Evolutionary conservation across 2,329 filamentous ascomycete genomes (phyloP).

Genomic region (Pestalotiopsis sp.): DNA sequence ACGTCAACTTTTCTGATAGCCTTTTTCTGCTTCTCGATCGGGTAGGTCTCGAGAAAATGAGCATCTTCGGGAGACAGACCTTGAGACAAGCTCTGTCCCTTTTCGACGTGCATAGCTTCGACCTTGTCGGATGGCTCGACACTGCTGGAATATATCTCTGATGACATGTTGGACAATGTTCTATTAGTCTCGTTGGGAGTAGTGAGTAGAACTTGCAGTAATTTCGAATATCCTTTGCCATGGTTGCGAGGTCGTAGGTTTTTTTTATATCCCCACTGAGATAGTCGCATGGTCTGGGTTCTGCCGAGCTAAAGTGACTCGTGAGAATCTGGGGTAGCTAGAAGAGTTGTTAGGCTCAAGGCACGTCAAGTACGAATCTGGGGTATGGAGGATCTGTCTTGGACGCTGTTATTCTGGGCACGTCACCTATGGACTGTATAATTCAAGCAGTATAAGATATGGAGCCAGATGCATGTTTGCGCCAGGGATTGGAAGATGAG

Average conservation of each 20-base stretch:
- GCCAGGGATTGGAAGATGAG: not conserved
- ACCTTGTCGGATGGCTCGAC: not conserved
- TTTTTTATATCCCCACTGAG: not conserved
- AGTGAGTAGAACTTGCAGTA: not conserved
- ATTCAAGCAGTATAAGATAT: not conserved
- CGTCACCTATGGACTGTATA: not conserved
- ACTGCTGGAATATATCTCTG: not conserved
- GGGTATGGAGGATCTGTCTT: not conserved
- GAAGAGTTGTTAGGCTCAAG: not conserved
- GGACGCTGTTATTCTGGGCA: not conserved
- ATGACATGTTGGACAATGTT: not conserved
- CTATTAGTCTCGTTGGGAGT: not conserved
- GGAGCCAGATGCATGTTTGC: no score
- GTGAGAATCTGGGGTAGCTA: not conserved
- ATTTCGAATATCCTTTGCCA: not conserved
- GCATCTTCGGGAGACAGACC: constrained; percentile 27
- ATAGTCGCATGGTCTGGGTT: not conserved
- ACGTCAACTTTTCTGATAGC: constrained; percentile 34
- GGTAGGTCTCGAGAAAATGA: constrained; percentile 34
- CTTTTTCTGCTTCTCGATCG: constrained; percentile 31
- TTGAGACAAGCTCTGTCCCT: not conserved
- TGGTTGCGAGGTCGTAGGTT: not conserved
- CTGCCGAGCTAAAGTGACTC: not conserved
- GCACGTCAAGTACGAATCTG: not conserved
- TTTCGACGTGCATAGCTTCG: not conserved